Evolutionary conservation across 2,329 filamentous ascomycete species (phyloP).

Genomic region (Cercospora beticola): DNA sequence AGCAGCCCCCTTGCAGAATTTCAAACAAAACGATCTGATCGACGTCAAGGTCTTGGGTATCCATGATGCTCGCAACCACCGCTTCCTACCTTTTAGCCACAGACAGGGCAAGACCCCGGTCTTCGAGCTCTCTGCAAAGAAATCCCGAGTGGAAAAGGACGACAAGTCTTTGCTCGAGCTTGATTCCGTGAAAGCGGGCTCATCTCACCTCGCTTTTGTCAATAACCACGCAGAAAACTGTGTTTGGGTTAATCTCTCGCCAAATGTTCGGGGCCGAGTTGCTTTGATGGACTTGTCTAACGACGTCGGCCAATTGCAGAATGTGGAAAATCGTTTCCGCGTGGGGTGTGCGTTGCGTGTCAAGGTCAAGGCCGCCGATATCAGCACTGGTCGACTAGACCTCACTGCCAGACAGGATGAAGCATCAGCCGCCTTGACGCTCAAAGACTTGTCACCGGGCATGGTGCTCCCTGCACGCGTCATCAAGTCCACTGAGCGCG

Average conservation of each 20-base stretch:
- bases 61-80: constrained; percentile 85
- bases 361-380: constrained; percentile 72
- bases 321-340: constrained; percentile 78
- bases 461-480: constrained; percentile 81
- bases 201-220: constrained; percentile 76
- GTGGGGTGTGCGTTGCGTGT: constrained; percentile 85
- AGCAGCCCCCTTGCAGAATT: constrained; percentile 75
- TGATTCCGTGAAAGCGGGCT: constrained; percentile 69
- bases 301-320: constrained; percentile 74
- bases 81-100: constrained; percentile 88
- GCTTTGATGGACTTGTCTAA: constrained; percentile 81
- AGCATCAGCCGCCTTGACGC: constrained; percentile 57
- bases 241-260: constrained; percentile 88
- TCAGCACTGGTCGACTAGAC: constrained; percentile 72
- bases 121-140: constrained; percentile 81
- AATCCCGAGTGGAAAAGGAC: constrained; percentile 35
- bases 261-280: constrained; percentile 81
- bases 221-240: constrained; percentile 81
- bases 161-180: constrained; percentile 67
- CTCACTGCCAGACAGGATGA: constrained; percentile 50
- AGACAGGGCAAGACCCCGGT: constrained; percentile 74
- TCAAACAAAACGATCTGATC: constrained; percentile 69
- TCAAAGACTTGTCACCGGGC: constrained; percentile 71
- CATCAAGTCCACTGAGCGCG: constrained; percentile 80
- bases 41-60: constrained; percentile 78